Evolutionary conservation across 2,329 filamentous ascomycete species (phyloP).

Genomic region (Sporothrix luriei): DNA sequence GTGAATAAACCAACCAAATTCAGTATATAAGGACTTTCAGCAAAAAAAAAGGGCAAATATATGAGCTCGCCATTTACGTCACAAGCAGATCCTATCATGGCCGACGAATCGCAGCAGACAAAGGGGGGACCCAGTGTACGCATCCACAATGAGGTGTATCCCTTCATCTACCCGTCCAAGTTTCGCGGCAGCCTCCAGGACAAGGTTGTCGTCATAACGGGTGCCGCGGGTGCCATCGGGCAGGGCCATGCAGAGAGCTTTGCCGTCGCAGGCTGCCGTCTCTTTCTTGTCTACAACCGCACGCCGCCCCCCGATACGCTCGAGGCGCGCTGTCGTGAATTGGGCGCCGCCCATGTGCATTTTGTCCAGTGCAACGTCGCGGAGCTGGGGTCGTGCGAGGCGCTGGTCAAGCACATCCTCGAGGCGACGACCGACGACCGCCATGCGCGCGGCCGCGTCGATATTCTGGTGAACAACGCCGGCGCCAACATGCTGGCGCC

Average conservation of each 20-base stretch:
- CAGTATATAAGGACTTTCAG: too few species aligned
- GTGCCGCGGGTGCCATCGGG: constrained; percentile 41
- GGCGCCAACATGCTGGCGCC: constrained; percentile 41
- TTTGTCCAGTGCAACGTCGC: constrained; percentile 16
- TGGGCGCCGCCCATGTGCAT: background rate
- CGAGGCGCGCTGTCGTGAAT: background rate
- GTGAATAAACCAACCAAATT: background rate
- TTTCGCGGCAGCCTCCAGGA: background rate
- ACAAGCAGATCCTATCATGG: background rate
- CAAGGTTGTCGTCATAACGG: constrained; percentile 1
- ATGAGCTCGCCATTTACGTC: background rate
- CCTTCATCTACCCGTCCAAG: constrained; percentile 11
- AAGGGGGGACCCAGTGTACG: background rate
- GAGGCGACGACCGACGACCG: background rate
- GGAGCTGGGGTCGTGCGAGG: background rate
- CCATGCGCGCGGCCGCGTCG: background rate
- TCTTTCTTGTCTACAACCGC: constrained; percentile 41
- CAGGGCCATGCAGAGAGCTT: constrained; percentile 41
- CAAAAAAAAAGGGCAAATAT: too few species aligned
- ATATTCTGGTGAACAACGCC: constrained; percentile 39
- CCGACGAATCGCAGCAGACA: background rate
- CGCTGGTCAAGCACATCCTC: background rate
- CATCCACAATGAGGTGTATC: constrained; percentile 6
- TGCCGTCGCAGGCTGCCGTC: constrained; percentile 40
- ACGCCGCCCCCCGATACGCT: constrained; percentile 36